Evolutionary conservation across 2,329 filamentous ascomycete species (phyloP).

Genomic region (Fusarium succisae): DNA sequence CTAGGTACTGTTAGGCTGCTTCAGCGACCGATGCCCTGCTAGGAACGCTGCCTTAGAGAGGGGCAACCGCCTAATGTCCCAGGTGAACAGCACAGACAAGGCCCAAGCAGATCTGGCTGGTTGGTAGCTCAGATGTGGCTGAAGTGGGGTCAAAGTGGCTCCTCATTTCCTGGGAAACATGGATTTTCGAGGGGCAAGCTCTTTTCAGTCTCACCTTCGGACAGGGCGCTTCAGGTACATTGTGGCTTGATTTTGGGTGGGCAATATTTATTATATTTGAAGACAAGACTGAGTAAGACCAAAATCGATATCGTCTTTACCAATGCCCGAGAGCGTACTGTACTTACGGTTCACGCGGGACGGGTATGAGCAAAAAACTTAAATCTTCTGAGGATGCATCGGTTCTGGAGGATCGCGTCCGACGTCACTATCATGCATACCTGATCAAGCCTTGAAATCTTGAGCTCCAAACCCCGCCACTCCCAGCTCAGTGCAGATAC

Average conservation of each 20-base stretch:
- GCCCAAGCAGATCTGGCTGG: background rate
- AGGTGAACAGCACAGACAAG: background rate
- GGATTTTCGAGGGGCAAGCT: slow-evolving; percentile 14
- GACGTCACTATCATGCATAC: slow-evolving; percentile 8
- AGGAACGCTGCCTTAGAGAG: slow-evolving; percentile 12
- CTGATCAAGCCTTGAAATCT: slow-evolving; percentile 22
- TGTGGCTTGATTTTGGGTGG: slow-evolving; percentile 16
- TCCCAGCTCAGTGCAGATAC: background rate
- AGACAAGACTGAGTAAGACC: background rate
- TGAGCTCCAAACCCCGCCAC: slow-evolving; percentile 11
- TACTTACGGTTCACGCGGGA: background rate
- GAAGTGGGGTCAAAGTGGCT: slow-evolving; percentile 29
- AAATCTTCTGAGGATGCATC: background rate
- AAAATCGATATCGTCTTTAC: background rate
- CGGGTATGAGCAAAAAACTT: background rate
- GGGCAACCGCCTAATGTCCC: slow-evolving; percentile 1
- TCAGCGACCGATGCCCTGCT: slow-evolving; percentile 18
- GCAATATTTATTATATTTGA: background rate
- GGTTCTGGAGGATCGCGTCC: background rate
- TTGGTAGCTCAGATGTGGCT: slow-evolving; percentile 21
- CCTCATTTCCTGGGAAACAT: slow-evolving; percentile 24
- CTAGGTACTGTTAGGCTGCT: background rate
- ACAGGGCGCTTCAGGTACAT: slow-evolving; percentile 8
- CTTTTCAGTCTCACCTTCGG: slow-evolving; percentile 7
- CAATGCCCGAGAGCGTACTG: background rate